Evolutionary conservation across 345 rosid species (phyloP).

Genomic region (Citrus australasica): DNA sequence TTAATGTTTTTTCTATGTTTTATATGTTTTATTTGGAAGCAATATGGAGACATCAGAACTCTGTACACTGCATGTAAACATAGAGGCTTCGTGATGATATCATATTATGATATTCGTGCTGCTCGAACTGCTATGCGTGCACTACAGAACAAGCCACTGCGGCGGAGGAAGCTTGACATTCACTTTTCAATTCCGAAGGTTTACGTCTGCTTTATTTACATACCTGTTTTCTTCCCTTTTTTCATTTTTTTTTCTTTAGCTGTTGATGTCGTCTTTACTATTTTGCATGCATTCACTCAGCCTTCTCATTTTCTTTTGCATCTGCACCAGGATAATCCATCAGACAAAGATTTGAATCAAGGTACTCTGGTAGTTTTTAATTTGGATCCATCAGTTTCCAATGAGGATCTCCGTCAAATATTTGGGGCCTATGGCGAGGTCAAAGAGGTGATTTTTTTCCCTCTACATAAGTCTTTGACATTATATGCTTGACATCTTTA

Average conservation of each 20-base stretch:
- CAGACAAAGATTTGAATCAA: conserved; percentile 78
- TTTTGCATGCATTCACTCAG: not conserved
- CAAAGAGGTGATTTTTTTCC: conserved; percentile 55
- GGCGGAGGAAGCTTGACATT: conserved; percentile 75
- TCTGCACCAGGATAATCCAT: conserved; percentile 58
- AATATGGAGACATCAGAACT: conserved; percentile 70
- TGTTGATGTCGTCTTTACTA: not conserved
- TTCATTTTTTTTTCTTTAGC: too few species aligned
- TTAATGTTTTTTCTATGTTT: not conserved
- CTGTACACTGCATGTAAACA: conserved; percentile 78
- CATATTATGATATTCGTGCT: conserved; percentile 75
- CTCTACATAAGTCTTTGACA: not conserved
- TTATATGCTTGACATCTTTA: conserved; percentile 24
- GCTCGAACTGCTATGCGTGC: conserved; percentile 80
- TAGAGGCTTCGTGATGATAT: conserved; percentile 80
- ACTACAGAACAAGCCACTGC: conserved; percentile 59
- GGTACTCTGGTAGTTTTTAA: conserved; percentile 79
- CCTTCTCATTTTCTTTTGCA: conserved; percentile 5
- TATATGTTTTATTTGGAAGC: conserved; percentile 32
- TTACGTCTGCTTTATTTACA: not conserved
- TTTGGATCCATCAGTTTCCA: conserved; percentile 75
- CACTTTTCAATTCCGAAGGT: conserved; percentile 90
- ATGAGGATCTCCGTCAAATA: conserved; percentile 63
- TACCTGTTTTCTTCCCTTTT: not conserved
- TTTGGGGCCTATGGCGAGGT: conserved; percentile 74